Evolutionary conservation across 257 asterid genomes (phyloP), one percentile per base, ranked within the genome.

Genomic region (Eucommia ulmoides): DNA sequence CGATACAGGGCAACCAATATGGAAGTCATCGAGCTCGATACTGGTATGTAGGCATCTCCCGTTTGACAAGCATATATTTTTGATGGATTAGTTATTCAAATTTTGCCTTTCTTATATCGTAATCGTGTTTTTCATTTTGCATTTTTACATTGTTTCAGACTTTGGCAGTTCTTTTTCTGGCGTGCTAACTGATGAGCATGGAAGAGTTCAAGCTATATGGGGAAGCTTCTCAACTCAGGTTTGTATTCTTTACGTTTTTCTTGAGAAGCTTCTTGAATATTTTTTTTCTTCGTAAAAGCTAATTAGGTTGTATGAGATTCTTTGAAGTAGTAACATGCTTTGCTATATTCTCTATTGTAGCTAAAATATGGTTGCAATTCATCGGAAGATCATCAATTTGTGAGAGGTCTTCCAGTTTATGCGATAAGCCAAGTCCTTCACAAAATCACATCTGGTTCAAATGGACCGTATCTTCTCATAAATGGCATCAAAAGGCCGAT

Each of bases 171-270:
- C 93, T 24, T 86, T 91, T 83, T 91, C 94, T 74, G 99, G 99
- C 58, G 96, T 79, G 68, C 88, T 91, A 48, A 77, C 99, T 3
- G 95, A 91, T 75, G 95, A 91, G 61, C 74, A 53, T 60, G 99
- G 99, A 58, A 75, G 96, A 72, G 99, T 91, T 65, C 78, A 67
- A 64, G 99, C 99, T 42, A 38, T 91, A 55, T 89, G 97, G 97
- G 95, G 97, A 72, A 89, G 97, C 80, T 89, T 89, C 67, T 89
- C 98, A 45, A 83, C 98, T 7, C 98, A 91, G 98, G 98, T 91
- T 66, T 70, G 56, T 62, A 24, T 65, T 20, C 50, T 61, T 52
- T 29, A 53, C 26, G 59, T 54, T 65, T 51, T 52, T 64, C 53
- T 51, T 35, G 33, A n/a, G n/a, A n/a, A n/a, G n/a, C n/a, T n/a